Percentiles rank a stretch among this genome's conserved stretches.
Evolutionary conservation across 2,329 filamentous ascomycete species (phyloP).

Genomic region (Diplodia mutila): DNA sequence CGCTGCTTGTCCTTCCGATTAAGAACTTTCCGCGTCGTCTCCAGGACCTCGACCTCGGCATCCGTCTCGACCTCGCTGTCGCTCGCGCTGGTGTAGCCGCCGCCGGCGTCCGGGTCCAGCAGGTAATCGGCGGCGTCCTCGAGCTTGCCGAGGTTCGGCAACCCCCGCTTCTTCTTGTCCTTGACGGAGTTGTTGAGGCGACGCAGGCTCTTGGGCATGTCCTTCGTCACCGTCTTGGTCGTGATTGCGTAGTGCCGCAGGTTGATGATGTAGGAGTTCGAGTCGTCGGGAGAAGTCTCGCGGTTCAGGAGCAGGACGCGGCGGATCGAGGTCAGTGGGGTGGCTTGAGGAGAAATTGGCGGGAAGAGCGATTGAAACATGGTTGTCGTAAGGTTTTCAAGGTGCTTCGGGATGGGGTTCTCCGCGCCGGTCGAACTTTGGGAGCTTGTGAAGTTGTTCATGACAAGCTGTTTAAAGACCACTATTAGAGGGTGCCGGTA

Average conservation of each 20-base stretch:
- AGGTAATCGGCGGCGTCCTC: slow-evolving; percentile 95
- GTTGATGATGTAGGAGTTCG: slow-evolving; percentile 74
- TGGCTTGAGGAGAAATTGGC: slow-evolving; percentile 88
- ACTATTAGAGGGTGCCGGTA: neutral
- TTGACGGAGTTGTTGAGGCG: slow-evolving; percentile 85
- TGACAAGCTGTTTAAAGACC: slow-evolving; percentile 72
- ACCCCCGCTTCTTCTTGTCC: slow-evolving; percentile 63
- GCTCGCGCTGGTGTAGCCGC: slow-evolving; percentile 86
- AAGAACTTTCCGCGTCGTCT: slow-evolving; percentile 66
- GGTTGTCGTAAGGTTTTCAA: slow-evolving; percentile 89
- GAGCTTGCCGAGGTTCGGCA: slow-evolving; percentile 88
- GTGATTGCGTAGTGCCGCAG: slow-evolving; percentile 95
- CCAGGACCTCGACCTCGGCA: slow-evolving; percentile 85
- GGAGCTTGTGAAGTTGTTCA: slow-evolving; percentile 91
- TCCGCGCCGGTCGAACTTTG: slow-evolving; percentile 36
- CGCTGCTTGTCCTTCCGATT: slow-evolving; percentile 56
- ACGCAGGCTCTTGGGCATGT: slow-evolving; percentile 80
- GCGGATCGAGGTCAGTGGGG: slow-evolving; percentile 88
- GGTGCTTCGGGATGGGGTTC: slow-evolving; percentile 83
- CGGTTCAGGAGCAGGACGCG: slow-evolving; percentile 89
- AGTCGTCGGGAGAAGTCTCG: slow-evolving; percentile 55
- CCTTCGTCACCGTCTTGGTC: slow-evolving; percentile 70
- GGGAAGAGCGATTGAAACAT: slow-evolving; percentile 97
- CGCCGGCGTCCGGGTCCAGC: slow-evolving; percentile 72
- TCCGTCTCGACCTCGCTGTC: slow-evolving; percentile 94